Percentiles rank a stretch among this genome's conserved stretches.
These are phyloP conservation scores for Rhizopogon sp. DNA, from an alignment of 768 basidiomycete species.

Conservation along the genomic window DNA sequence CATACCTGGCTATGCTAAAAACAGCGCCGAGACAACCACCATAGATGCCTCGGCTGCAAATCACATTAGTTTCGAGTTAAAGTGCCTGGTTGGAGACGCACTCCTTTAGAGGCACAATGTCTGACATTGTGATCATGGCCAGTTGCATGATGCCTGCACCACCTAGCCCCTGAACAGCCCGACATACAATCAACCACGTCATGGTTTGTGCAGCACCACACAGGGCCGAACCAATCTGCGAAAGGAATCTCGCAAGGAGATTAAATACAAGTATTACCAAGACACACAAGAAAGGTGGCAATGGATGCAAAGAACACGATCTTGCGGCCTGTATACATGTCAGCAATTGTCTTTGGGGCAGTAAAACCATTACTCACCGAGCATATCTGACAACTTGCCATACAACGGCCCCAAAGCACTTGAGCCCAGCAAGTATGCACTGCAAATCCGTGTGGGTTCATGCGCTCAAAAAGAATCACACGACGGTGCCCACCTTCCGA, in stretches of 20 bases:
- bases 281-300: conserved; percentile 57
- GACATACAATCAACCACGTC: conserved; percentile 69
- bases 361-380: conserved; percentile 22
- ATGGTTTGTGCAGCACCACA: conserved; percentile 80
- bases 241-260: neutral
- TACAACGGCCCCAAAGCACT: conserved; percentile 67
- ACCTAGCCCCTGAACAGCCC: conserved; percentile 81
- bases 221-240: conserved; percentile 69
- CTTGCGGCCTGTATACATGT: conserved; percentile 47
- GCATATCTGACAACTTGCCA: conserved; percentile 68
- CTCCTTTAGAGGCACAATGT: conserved; percentile 80
- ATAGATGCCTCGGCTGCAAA: conserved; percentile 66
- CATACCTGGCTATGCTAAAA: conserved; percentile 62
- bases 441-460: conserved; percentile 18
- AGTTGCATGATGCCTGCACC: conserved; percentile 78
- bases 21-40: conserved; percentile 73
- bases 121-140: conserved; percentile 73
- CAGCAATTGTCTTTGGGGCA: neutral
- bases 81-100: conserved; percentile 25
- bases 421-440: conserved; percentile 71
- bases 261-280: neutral
- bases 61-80: neutral
- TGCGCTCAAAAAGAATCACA: neutral
- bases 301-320: conserved; percentile 66
- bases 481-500: conserved; percentile 47